phyloP scores from a whole-genome alignment of 768 basidiomycete species.

The Lyophyllum decastes region DNA sequence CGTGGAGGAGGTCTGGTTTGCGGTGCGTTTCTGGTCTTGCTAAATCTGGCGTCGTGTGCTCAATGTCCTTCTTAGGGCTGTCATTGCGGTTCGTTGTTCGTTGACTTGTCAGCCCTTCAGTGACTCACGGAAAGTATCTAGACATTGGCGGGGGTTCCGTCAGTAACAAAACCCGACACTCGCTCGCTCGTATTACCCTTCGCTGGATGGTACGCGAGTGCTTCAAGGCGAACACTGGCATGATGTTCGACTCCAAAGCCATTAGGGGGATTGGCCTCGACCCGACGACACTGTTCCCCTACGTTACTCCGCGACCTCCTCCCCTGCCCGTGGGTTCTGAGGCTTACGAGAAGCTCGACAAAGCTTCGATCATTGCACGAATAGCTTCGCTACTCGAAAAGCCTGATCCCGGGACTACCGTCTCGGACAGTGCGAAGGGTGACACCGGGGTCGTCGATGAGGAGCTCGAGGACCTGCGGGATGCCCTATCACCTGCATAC shows the following conservation, averaged over 20 bases:
- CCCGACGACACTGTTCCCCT: slow-evolving; percentile 36
- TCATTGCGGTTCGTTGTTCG: slow-evolving; percentile 36
- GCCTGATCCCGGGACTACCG: slow-evolving; percentile 10
- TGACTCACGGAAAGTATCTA: slow-evolving; percentile 11
- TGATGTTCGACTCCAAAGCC: slow-evolving; percentile 55
- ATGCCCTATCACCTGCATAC: slow-evolving; percentile 47
- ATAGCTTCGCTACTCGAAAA: neutral
- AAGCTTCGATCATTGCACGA: neutral
- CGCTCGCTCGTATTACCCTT: slow-evolving; percentile 54
- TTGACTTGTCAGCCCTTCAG: too few species aligned
- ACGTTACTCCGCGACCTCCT: slow-evolving; percentile 34
- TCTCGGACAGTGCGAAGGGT: neutral
- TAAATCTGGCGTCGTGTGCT: neutral
- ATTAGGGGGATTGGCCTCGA: slow-evolving; percentile 48
- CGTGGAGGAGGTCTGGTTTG: slow-evolving; percentile 72
- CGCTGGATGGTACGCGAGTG: slow-evolving; percentile 75
- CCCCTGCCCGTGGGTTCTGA: slow-evolving; percentile 19
- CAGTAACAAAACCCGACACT: slow-evolving; percentile 38
- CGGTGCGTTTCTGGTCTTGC: slow-evolving; percentile 32
- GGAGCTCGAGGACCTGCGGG: slow-evolving; percentile 54
- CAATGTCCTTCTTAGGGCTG: slow-evolving; percentile 34
- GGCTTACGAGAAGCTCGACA: neutral
- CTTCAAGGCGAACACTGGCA: slow-evolving; percentile 56
- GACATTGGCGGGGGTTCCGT: slow-evolving; percentile 64
- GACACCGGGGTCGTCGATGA: slow-evolving; percentile 24